Conservation (phyloP, 139 green algal species). For the Chlorokybus atmophyticus region DNA sequence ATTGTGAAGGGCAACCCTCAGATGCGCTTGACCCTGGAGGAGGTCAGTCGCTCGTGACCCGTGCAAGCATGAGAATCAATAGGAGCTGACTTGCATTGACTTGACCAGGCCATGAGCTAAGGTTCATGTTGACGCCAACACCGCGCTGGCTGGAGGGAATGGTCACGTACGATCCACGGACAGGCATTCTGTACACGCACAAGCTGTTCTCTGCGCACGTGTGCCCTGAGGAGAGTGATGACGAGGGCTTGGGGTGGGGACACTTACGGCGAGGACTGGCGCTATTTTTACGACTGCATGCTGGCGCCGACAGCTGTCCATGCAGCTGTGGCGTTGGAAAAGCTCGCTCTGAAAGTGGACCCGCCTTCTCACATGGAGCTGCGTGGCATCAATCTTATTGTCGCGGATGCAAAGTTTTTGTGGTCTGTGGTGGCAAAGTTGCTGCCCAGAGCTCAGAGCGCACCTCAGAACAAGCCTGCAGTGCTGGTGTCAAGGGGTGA, state of each 20-base stretch:
- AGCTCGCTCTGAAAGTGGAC: slow-evolving; percentile 48
- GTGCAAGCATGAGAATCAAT: no score
- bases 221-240: no score
- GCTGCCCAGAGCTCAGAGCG: no score
- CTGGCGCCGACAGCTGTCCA: slow-evolving; percentile 61
- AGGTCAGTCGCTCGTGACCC: no score
- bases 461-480: no score
- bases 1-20: no score
- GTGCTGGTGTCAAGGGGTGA: no score
- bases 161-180: slow-evolving; percentile 35
- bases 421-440: no score
- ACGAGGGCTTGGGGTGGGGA: no score
- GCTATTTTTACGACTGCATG: slow-evolving; percentile 92
- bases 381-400: slow-evolving; percentile 15
- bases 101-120: slow-evolving; percentile 23
- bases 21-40: no score
- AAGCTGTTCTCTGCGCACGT: no score
- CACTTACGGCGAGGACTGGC: slow-evolving; percentile 54
- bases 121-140: slow-evolving; percentile 53
- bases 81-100: no score
- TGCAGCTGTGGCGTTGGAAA: slow-evolving; percentile 49
- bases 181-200: slow-evolving; percentile 53
- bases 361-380: slow-evolving; percentile 15
- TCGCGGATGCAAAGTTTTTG: neutral
- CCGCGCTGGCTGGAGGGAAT: slow-evolving; percentile 83